Conservation (phyloP, 352 stramenopile genomes). For the Phytopythium litorale region DNA sequence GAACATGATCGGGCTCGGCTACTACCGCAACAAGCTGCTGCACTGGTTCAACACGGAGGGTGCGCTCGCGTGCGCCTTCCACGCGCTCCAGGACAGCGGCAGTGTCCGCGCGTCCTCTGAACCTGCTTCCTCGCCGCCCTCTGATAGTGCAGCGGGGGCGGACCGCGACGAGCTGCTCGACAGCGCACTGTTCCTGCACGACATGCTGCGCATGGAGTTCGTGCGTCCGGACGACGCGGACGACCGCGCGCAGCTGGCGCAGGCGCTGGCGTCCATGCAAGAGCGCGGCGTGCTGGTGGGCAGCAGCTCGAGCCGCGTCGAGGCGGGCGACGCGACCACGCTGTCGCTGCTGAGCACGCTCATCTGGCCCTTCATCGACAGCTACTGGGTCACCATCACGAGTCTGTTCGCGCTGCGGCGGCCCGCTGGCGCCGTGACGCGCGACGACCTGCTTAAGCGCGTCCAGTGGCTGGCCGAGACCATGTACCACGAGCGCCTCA, state of each 20-base stretch:
- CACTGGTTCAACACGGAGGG: constrained; percentile 85
- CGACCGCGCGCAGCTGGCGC: constrained; percentile 35
- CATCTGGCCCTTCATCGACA: constrained; percentile 87
- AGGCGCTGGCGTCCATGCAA: constrained; percentile 36
- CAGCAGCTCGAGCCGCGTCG: constrained; percentile 5
- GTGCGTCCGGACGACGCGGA: constrained; percentile 61
- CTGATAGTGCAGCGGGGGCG: constrained; percentile 18
- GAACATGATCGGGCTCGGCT: constrained; percentile 85
- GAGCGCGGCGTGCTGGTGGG: constrained; percentile 32
- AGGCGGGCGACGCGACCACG: constrained; percentile 26
- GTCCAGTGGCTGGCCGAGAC: constrained; percentile 84
- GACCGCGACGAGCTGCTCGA: constrained; percentile 52
- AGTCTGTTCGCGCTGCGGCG: constrained; percentile 64
- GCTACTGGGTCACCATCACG: constrained; percentile 79
- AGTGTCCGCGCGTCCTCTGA: background rate
- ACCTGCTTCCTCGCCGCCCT: background rate
- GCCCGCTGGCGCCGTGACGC: constrained; percentile 38
- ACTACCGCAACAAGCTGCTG: constrained; percentile 87
- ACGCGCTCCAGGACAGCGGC: constrained; percentile 37
- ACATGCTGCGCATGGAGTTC: constrained; percentile 79
- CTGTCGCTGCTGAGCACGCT: constrained; percentile 70
- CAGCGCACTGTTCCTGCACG: constrained; percentile 62
- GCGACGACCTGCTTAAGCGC: constrained; percentile 66
- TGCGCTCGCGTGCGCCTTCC: constrained; percentile 71
- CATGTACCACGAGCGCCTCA: constrained; percentile 86